Evolutionary conservation across 2,329 filamentous ascomycete genomes (phyloP), one percentile per base, ranked within the genome.

Genomic region (Elsinoe arachidis): DNA sequence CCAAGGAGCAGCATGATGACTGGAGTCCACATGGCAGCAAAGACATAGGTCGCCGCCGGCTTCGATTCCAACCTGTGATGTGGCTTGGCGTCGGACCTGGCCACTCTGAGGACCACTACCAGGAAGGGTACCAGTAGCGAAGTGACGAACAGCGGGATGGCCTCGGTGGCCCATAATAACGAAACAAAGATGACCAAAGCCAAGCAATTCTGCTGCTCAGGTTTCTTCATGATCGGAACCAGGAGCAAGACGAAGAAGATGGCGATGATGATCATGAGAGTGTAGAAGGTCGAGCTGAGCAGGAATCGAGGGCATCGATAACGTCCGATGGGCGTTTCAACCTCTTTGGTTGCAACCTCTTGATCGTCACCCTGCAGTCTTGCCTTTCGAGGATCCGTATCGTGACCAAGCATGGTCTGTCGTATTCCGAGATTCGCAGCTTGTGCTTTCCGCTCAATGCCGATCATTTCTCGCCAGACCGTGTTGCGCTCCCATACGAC

Each of bases 401-500:
- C 86, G 23, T 82, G 80, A 3, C 91, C 91, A 1, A 97, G 81
- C 56, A 97, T 78, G 0, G 89, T 88, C 62, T 87, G 84, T 19
- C 82, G 75, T 53, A 88, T 76, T 41, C 93, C 93, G 62, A 99
- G 80, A 64, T 92, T 93, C 7, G 92, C 92, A 7, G 93, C 95
- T 73, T 97, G 92, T 1, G 90, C 90, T 68, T 95, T 91, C 19
- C 93, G 82, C 75, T 99, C 95, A 64, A 99, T 92, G 55, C 92
- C 93, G 69, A 99, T 99, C 83, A 99, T 93, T 66, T 99, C 93
- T 73, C 95, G 80, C 93, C 93, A 99, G 15, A 99, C 93, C 0
- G 93, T 99, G 69, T 99, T 99, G 58, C 93, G 83, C 71, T 99
- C 95, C 95, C 93, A 99, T 0, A 97, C 92, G 17, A 99, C 91